These are phyloP conservation scores for Candida sp. DNA, from an alignment of 1,139 yeast species.

Conservation along the genomic window DNA sequence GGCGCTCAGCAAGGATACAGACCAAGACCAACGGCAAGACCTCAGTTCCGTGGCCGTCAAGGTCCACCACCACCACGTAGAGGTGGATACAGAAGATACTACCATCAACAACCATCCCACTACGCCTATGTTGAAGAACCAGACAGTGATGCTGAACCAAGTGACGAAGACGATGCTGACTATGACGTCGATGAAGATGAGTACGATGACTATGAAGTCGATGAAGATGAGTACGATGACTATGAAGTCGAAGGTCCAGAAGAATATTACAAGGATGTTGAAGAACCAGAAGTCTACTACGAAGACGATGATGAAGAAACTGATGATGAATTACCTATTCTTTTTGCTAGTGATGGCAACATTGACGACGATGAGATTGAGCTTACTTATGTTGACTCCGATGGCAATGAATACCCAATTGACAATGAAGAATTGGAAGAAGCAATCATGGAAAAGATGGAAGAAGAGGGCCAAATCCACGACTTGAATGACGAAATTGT, in stretches of 20 bases:
- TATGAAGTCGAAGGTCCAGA: slow-evolving; percentile 9
- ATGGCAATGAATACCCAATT: slow-evolving; percentile 21
- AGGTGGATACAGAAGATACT: slow-evolving; percentile 33
- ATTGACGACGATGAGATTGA: slow-evolving; percentile 12
- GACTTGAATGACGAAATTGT: slow-evolving; percentile 48
- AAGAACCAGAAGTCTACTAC: slow-evolving; percentile 4
- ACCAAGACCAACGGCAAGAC: neutral
- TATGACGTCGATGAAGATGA: too few relatives aligned
- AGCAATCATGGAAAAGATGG: slow-evolving; percentile 37
- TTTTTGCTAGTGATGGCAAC: slow-evolving; percentile 9
- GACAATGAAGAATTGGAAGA: slow-evolving; percentile 45
- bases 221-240: neutral
- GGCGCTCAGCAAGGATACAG: neutral
- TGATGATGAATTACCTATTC: slow-evolving; percentile 9
- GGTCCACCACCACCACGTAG: neutral
- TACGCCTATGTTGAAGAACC: slow-evolving; percentile 48
- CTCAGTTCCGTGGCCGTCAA: neutral
- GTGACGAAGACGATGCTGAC: slow-evolving; percentile 22
- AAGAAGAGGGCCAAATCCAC: slow-evolving; percentile 36
- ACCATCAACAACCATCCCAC: slow-evolving; percentile 36
- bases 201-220: too few relatives aligned
- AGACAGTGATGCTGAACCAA: slow-evolving; percentile 30
- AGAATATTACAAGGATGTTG: slow-evolving; percentile 16
- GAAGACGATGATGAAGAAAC: slow-evolving; percentile 6
- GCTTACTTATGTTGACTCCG: slow-evolving; percentile 15